These are phyloP conservation scores for Pythium aristosporum DNA, from an alignment of 352 stramenopile species.

Conservation along the genomic window DNA sequence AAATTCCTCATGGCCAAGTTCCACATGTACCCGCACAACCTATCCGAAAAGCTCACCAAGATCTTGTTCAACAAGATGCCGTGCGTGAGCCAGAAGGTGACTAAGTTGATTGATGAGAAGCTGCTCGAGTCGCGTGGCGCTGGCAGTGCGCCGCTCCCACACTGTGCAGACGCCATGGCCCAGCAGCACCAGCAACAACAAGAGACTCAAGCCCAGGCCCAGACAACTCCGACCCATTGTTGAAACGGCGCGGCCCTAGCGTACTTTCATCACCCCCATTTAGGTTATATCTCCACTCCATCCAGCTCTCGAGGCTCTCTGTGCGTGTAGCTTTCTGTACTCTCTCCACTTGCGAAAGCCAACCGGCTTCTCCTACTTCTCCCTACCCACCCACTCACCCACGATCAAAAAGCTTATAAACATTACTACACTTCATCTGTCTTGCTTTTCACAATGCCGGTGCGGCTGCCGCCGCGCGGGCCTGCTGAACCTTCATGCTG, in stretches of 20 bases:
- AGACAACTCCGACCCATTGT: conserved; percentile 16
- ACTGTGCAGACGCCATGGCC: neutral
- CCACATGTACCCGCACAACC: conserved; percentile 77
- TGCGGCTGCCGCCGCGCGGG: neutral
- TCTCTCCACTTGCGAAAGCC: neutral
- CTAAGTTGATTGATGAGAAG: conserved; percentile 53
- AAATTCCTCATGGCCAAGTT: conserved; percentile 78
- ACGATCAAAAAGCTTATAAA: conserved; percentile 12
- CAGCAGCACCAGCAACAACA: conserved; percentile 1
- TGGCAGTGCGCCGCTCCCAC: neutral
- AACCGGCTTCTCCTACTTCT: neutral
- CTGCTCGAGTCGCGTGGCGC: conserved; percentile 29
- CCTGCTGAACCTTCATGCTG: conserved; percentile 14
- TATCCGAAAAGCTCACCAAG: conserved; percentile 57
- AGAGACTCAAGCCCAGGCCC: conserved; percentile 1
- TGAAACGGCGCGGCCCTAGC: conserved; percentile 7
- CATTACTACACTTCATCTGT: neutral
- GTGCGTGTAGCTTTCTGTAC: conserved; percentile 21
- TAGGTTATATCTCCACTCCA: conserved; percentile 6
- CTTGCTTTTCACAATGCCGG: neutral
- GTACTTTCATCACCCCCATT: neutral
- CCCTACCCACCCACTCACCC: neutral
- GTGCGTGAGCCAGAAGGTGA: conserved; percentile 61
- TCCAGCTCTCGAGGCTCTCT: neutral
- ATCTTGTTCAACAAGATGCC: conserved; percentile 64